A percentile compares a stretch with the other conserved stretches of the same genome.
phyloP scores from a whole-genome alignment of 305 asterid species.

The Fraxinus angustifolia region DNA sequence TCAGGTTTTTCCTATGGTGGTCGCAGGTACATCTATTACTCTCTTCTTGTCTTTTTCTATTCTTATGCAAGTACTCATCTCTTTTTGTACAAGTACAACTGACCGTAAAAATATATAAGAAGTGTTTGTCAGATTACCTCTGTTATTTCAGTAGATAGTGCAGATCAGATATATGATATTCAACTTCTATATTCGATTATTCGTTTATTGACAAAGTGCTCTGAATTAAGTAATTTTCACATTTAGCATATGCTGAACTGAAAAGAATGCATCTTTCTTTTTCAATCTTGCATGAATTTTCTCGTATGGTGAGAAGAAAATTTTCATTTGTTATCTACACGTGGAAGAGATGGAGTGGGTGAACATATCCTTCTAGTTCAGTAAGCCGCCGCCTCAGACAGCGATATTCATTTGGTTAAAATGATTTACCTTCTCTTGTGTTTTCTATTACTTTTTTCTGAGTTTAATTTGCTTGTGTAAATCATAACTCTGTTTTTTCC shows the following conservation, averaged over 20 bases:
- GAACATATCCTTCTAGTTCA: not conserved
- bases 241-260: not conserved
- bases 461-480: not conserved
- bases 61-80: conserved; percentile 15
- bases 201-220: not conserved
- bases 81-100: conserved; percentile 15
- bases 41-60: conserved; percentile 17
- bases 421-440: not conserved
- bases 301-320: conserved; percentile 2
- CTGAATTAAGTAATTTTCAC: not conserved
- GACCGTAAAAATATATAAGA: not conserved
- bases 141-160: conserved; percentile 14
- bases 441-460: not conserved
- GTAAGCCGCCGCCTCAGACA: not conserved
- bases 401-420: not conserved
- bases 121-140: conserved; percentile 10
- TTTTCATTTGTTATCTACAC: conserved; percentile 1
- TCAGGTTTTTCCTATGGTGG: conserved; percentile 97
- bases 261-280: not conserved
- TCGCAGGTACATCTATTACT: conserved; percentile 68
- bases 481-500: not conserved
- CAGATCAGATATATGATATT: conserved; percentile 2
- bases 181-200: not conserved
- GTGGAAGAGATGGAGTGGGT: not conserved
- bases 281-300: not conserved